phyloP scores from a whole-genome alignment of 192 early-diverging fungal genomes.

The Phycomyces nitens region DNA sequence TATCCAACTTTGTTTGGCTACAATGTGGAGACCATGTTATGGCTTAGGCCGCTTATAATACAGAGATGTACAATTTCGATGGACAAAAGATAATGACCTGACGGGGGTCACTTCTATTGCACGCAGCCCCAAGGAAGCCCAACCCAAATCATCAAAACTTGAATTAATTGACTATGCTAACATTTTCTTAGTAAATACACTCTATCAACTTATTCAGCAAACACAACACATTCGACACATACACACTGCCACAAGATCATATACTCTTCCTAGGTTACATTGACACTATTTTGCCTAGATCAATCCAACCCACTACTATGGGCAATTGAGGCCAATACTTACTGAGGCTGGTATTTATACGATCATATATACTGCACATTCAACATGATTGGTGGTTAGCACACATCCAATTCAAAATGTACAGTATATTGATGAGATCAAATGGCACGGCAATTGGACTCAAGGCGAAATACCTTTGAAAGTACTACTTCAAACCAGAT shows the following conservation, averaged over 20 bases:
- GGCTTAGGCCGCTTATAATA: not conserved
- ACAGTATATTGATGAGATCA: not conserved
- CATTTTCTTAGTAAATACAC: not conserved
- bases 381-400: not conserved
- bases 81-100: not conserved
- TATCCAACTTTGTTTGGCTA: not conserved
- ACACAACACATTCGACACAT: not conserved
- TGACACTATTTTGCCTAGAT: not conserved
- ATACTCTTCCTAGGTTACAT: not conserved
- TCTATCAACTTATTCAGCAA: not conserved
- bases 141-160: not conserved
- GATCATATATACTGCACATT: not conserved
- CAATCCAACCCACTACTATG: not conserved
- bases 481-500: no score
- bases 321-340: not conserved
- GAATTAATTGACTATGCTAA: not conserved
- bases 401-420: not conserved
- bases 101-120: not conserved
- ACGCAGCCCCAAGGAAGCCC: not conserved
- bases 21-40: slow-evolving; percentile 3
- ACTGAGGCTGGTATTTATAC: slow-evolving; percentile 4
- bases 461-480: no score
- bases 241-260: not conserved
- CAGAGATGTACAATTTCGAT: not conserved
- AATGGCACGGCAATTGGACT: not conserved